These are phyloP conservation scores for Begonia peltatifolia DNA, from an alignment of 306 rosid species.

Conservation along the genomic window DNA sequence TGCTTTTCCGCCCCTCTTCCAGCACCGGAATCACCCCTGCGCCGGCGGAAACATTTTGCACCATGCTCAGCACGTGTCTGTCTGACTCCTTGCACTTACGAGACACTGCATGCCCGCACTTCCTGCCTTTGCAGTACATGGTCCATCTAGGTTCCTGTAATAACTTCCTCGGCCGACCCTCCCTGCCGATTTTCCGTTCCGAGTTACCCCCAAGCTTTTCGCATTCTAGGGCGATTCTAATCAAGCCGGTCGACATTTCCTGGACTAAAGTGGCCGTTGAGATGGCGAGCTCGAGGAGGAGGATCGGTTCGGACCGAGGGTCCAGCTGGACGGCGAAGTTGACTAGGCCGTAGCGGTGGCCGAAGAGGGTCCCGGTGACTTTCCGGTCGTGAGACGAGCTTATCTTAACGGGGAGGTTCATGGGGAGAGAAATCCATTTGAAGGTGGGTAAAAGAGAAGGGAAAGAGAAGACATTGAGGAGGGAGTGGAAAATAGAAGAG, in stretches of 20 bases:
- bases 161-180: constrained; percentile 19
- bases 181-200: neutral
- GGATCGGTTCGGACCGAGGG: constrained; percentile 49
- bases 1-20: constrained; percentile 24
- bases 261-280: constrained; percentile 63
- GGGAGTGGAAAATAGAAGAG: constrained; percentile 47
- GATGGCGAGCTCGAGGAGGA: constrained; percentile 62
- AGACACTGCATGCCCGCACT: constrained; percentile 52
- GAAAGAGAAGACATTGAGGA: constrained; percentile 6
- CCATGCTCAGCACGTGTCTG: constrained; percentile 49
- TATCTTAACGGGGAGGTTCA: constrained; percentile 24
- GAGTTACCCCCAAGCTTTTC: constrained; percentile 10
- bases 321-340: constrained; percentile 78
- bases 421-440: constrained; percentile 59
- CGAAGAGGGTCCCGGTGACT: constrained; percentile 88
- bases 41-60: constrained; percentile 74
- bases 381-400: constrained; percentile 36
- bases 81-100: constrained; percentile 62
- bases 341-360: constrained; percentile 70
- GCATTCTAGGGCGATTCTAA: constrained; percentile 72
- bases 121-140: constrained; percentile 79
- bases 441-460: constrained; percentile 39
- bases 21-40: constrained; percentile 78
- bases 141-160: constrained; percentile 71
- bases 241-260: constrained; percentile 89